Base-by-base conservation (phyloP, 805 yeast species). In the Ogataea trehaloabstinens region DNA sequence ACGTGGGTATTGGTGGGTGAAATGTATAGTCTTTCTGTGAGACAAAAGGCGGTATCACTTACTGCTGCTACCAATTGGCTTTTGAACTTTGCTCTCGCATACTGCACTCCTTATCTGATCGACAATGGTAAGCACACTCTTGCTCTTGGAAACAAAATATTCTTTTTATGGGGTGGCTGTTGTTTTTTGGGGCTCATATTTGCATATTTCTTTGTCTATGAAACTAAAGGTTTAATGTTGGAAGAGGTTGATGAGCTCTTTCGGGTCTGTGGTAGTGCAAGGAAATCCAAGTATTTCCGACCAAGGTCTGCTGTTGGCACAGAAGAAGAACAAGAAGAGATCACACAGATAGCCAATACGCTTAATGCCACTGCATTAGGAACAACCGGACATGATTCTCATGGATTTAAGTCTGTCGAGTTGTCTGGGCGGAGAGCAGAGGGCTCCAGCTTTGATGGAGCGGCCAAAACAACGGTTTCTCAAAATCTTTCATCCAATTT, bases 201-300 rank as follows among this genome's bases (percentile, higher is more conserved):
- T 45, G 80, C 80, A 5, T 82, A 80, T 58, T 74, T 83, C 36
- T 67, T 74, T 40, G 86, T 85, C 24, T 85, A 81, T 62, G 93
- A 85, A 58, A 86, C 95, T 0, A 82, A 78, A 52, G 95, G 95
- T 0, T 67, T 86, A 36, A 77, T 80, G 52, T 71, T 87, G 56
- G 95, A 87, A 62, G 88, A 87, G 49, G 81, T 87, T 37, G 90
- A 87, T 64, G 85, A 78, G 46, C 67, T 86, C 67, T 86, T 81
- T 56, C 70, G 73, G 36, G 68, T 70, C 24, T 80, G 90, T 50
- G 63, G 72, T 29, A 72, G 58, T 53, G 82, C 89, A 1, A 58
- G 74, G 13, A 60, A 59, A 8, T 80, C 87, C 0, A 46, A 61
- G 10, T 56, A 61, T 20, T 80, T 78, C 65, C 51, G 49, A 32